Conservation (phyloP, 495 filamentous ascomycete genomes). For the Penicillium diatomitis region DNA sequence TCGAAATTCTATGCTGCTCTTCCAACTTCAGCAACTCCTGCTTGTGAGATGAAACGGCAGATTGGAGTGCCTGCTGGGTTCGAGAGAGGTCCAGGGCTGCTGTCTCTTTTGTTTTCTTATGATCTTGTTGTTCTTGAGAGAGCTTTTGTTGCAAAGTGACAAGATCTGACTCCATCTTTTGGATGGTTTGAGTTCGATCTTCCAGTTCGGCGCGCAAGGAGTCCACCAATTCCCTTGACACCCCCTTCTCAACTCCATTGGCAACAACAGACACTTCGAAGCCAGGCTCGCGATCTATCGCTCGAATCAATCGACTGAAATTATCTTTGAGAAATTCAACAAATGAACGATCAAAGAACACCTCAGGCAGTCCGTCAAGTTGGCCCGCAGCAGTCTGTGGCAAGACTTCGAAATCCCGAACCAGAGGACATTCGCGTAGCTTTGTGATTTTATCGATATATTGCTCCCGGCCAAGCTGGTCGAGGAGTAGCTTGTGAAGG, state of each 20-base stretch:
- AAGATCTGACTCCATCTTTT: slow-evolving; percentile 57
- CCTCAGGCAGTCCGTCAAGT: slow-evolving; percentile 60
- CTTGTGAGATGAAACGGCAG: slow-evolving; percentile 62
- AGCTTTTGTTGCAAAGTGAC: slow-evolving; percentile 60
- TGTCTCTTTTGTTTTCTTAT: slow-evolving; percentile 62
- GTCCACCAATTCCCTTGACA: slow-evolving; percentile 78
- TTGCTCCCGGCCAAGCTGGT: slow-evolving; percentile 73
- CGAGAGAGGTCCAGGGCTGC: slow-evolving; percentile 52
- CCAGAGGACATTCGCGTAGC: slow-evolving; percentile 67
- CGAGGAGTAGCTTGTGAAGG: slow-evolving; percentile 69
- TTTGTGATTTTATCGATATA: slow-evolving; percentile 80
- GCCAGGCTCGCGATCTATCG: slow-evolving; percentile 86
- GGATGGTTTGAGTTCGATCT: slow-evolving; percentile 57
- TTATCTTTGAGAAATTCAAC: slow-evolving; percentile 95
- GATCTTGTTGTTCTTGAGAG: slow-evolving; percentile 68
- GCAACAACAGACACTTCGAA: slow-evolving; percentile 70
- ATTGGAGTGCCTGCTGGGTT: slow-evolving; percentile 61
- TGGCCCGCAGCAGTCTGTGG: slow-evolving; percentile 53
- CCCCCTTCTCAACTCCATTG: slow-evolving; percentile 72
- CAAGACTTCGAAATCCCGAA: slow-evolving; percentile 87
- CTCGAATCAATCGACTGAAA: slow-evolving; percentile 74
- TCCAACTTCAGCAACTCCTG: slow-evolving; percentile 41
- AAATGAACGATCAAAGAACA: slow-evolving; percentile 79
- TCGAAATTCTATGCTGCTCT: slow-evolving; percentile 35
- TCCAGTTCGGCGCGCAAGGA: slow-evolving; percentile 68